phyloP scores from a whole-genome alignment of 352 stramenopile species.

The Phytophthora europaea region DNA sequence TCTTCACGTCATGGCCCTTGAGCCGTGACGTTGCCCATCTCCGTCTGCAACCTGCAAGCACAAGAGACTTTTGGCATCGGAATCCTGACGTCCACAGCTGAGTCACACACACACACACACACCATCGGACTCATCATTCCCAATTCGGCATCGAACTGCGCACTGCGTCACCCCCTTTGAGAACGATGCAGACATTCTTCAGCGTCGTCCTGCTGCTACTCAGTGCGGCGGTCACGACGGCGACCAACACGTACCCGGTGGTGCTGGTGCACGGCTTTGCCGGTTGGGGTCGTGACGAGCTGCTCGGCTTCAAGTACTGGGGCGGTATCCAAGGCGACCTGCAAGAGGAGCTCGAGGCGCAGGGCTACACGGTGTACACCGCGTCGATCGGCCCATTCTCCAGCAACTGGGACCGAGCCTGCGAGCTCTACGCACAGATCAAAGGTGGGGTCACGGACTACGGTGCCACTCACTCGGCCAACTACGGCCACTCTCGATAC shows the following conservation, averaged over 20 bases:
- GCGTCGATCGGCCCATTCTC: conserved; percentile 62
- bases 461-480: conserved; percentile 46
- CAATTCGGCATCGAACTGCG: conserved; percentile 7
- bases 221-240: conserved; percentile 11
- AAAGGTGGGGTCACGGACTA: conserved; percentile 64
- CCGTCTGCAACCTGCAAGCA: background rate
- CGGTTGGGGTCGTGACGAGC: conserved; percentile 54
- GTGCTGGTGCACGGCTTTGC: conserved; percentile 65
- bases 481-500: conserved; percentile 46
- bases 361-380: conserved; percentile 63
- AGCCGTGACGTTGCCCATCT: conserved; percentile 22
- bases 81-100: background rate
- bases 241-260: conserved; percentile 56
- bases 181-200: conserved; percentile 25
- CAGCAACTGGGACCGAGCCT: conserved; percentile 75
- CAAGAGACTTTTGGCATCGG: conserved; percentile 2
- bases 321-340: conserved; percentile 58
- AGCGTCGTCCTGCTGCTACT: conserved; percentile 27
- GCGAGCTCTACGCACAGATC: conserved; percentile 70
- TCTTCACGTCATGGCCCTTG: conserved; percentile 22
- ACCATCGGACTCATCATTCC: conserved; percentile 12
- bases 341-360: conserved; percentile 44
- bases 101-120: too few relatives aligned
- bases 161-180: background rate
- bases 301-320: conserved; percentile 64